A percentile compares a stretch with the other conserved stretches of the same genome.
phyloP scores from a whole-genome alignment of 2,329 filamentous ascomycete genomes.

The Colletotrichum eleusines region DNA sequence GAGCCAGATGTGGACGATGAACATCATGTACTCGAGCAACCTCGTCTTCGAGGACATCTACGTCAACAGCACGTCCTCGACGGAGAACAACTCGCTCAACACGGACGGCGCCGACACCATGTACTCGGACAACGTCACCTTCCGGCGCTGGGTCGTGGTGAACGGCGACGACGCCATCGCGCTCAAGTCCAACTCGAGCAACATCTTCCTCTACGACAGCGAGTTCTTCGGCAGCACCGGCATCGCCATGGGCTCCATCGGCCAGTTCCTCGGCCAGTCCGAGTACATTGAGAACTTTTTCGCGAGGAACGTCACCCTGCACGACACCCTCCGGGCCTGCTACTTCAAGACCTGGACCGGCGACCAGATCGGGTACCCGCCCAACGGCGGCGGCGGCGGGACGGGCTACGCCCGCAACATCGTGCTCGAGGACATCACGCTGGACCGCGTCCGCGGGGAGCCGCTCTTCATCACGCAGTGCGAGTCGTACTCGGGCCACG shows the following conservation, averaged over 20 bases:
- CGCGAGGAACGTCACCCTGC: conserved; percentile 59
- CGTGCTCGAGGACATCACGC: conserved; percentile 48
- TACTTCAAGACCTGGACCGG: conserved; percentile 72
- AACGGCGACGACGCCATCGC: conserved; percentile 68
- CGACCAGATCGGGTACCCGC: conserved; percentile 61
- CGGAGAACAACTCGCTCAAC: conserved; percentile 51
- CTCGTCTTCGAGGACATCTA: conserved; percentile 63
- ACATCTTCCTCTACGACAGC: conserved; percentile 63
- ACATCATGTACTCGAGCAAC: conserved; percentile 61
- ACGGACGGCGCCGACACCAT: conserved; percentile 65
- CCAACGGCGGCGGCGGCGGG: conserved; percentile 70
- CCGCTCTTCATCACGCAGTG: conserved; percentile 53
- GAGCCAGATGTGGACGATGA: conserved; percentile 72
- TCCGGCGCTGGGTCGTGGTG: conserved; percentile 62
- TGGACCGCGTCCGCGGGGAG: conserved; percentile 46
- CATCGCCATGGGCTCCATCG: conserved; percentile 69
- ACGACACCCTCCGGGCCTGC: conserved; percentile 60
- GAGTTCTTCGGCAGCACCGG: conserved; percentile 63
- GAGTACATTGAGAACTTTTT: conserved; percentile 64
- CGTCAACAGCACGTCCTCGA: conserved; percentile 61
- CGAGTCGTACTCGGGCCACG: conserved; percentile 51
- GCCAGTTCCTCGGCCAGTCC: conserved; percentile 62
- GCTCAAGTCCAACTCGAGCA: conserved; percentile 67
- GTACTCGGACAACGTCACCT: conserved; percentile 63
- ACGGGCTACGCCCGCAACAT: conserved; percentile 55